Evolutionary conservation across 345 rosid genomes (phyloP), one percentile per base, ranked within the genome.

Genomic region (Eucalyptus sideroxylon): DNA sequence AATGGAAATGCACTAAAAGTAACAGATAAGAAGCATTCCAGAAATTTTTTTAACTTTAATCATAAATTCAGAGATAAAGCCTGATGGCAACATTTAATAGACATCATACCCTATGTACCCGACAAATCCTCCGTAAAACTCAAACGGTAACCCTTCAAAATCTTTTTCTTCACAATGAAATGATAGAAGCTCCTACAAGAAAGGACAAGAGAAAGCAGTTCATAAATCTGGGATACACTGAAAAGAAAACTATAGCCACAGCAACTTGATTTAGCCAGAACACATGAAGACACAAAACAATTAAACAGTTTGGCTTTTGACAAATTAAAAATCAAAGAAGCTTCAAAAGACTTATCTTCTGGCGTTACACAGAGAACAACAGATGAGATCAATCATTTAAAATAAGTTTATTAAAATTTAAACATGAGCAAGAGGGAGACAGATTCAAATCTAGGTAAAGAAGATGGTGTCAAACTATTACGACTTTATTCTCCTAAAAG

Each of bases 41-140:
- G 62, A 86, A 56, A 40, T 2, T n/a, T 27, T 50, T 86, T 86
- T 6, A 56, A 86, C 60, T 50, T 86, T 60, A 86, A 50, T 56
- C 65, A n/a, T 86, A 26, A 19, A 50, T n/a, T 23, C 44, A 86
- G 60, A 51, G 60, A 50, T 10, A 86, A 11, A 50, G 49, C 30
- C 55, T 50, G 56, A 86, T 26, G 31, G 56, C 56, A 86, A 72
- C 37, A 72, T 72, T 72, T 72, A 72, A 69, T 24, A 9, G 69
- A 82, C 67, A 47, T 92, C 96, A 65, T 95, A 97, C 98, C 99
- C 99, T 45, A 98, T 91, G 90, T 96, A 97, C 91, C 99, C 99
- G 50, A 98, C 91, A 93, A 92, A 98, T 93, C 99, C 99, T 92
- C 99, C 99, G 47, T 91, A 92, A 92, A 98, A 98, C 44, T 96